Conservation (phyloP, 345 rosid genomes). For the Rhizophora apiculata region DNA sequence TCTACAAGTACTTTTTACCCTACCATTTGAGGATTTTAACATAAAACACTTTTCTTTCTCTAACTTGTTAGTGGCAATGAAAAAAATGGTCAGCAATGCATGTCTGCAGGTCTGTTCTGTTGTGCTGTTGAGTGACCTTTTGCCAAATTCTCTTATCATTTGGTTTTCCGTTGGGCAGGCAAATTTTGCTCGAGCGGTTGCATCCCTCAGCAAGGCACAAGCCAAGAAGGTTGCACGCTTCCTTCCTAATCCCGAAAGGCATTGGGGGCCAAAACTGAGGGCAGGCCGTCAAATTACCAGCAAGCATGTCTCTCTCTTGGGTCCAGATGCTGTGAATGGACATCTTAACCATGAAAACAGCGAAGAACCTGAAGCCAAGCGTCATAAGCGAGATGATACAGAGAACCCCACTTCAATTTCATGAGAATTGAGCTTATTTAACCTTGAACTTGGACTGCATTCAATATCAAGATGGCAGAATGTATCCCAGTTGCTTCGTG, state of each 20-base stretch:
- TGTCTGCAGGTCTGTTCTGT: neutral
- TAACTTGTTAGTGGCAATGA: neutral
- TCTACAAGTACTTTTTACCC: conserved; percentile 52
- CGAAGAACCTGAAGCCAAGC: conserved; percentile 45
- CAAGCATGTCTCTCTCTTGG: conserved; percentile 92
- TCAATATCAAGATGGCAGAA: neutral
- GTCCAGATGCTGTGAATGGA: conserved; percentile 82
- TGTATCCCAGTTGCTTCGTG: neutral
- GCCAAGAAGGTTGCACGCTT: conserved; percentile 85
- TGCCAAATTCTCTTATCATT: conserved; percentile 4
- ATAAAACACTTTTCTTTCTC: too few species aligned
- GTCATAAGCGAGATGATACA: conserved; percentile 39
- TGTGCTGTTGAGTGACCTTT: neutral
- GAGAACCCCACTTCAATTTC: conserved; percentile 4
- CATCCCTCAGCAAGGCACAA: conserved; percentile 94
- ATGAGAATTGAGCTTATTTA: neutral
- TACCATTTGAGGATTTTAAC: neutral
- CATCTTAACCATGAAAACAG: conserved; percentile 47
- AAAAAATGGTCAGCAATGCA: neutral
- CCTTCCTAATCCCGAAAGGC: conserved; percentile 97
- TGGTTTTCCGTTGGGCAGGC: conserved; percentile 45
- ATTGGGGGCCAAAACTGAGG: conserved; percentile 97
- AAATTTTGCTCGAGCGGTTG: conserved; percentile 80
- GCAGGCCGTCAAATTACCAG: conserved; percentile 95
- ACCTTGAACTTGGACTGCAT: neutral